Percentiles rank a stretch among this genome's conserved stretches.
These are phyloP conservation scores for Emergomyces orientalis DNA, from an alignment of 2,329 filamentous ascomycete species.

Conservation along the genomic window DNA sequence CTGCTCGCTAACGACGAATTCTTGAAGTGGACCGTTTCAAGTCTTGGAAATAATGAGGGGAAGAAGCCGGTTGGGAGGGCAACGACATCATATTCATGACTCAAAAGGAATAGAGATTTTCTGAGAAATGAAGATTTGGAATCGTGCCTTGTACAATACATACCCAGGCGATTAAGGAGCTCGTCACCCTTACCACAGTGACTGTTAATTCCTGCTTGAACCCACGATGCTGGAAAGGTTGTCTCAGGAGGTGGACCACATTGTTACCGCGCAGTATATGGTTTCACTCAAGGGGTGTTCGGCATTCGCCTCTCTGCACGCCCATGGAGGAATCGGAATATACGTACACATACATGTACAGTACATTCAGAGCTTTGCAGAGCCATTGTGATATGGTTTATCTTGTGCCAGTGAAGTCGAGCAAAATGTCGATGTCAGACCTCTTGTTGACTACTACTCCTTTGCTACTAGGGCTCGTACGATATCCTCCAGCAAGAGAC, in stretches of 20 bases:
- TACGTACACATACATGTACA: constrained; percentile 30
- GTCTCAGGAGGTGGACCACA: constrained; percentile 34
- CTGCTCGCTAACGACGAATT: background rate
- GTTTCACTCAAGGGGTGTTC: too few species aligned
- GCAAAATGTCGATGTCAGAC: too few species aligned
- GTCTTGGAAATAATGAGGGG: background rate
- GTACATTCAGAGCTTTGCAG: too few species aligned
- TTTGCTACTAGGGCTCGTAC: too few species aligned
- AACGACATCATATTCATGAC: background rate
- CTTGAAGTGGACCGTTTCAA: background rate
- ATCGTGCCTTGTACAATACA: background rate
- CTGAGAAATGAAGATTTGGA: background rate
- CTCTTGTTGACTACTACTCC: too few species aligned
- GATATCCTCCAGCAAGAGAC: too few species aligned
- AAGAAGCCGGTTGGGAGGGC: background rate
- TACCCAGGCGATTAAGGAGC: background rate
- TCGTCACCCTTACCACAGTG: background rate
- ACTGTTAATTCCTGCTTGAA: background rate
- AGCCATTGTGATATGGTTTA: too few species aligned
- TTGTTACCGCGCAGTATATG: constrained; percentile 43
- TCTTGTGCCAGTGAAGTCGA: too few species aligned
- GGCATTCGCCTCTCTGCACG: too few species aligned
- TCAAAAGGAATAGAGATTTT: background rate
- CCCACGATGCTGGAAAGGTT: constrained; percentile 16
- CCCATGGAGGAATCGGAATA: too few species aligned